Evolutionary conservation across 2,329 filamentous ascomycete genomes (phyloP).

Genomic region (Paramyrothecium roridum): DNA sequence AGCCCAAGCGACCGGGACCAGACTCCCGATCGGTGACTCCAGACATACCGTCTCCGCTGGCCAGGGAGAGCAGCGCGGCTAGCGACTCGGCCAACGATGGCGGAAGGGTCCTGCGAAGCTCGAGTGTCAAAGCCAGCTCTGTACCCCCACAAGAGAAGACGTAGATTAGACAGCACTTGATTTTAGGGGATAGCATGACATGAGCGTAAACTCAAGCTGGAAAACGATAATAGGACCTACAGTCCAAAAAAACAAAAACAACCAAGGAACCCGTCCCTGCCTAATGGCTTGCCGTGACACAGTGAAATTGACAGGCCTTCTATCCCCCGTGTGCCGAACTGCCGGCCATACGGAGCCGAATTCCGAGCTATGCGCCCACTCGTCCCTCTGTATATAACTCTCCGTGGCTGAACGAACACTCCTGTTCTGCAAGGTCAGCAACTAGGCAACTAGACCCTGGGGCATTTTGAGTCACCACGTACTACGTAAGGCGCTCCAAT

Average conservation of each 20-base stretch:
- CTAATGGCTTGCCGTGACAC: no score
- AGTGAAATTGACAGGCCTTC: no score
- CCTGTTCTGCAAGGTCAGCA: neutral
- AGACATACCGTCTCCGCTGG: constrained; percentile 51
- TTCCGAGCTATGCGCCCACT: neutral
- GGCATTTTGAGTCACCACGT: neutral
- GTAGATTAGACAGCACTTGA: neutral
- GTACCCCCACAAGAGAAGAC: neutral
- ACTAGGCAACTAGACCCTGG: neutral
- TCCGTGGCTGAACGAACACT: neutral
- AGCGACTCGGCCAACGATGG: neutral
- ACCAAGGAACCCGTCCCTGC: neutral
- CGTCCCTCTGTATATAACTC: neutral
- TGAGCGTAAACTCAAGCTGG: neutral
- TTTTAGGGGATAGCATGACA: neutral
- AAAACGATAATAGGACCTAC: neutral
- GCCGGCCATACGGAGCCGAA: neutral
- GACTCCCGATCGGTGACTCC: constrained; percentile 54
- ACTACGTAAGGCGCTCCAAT: no score
- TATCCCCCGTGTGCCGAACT: neutral
- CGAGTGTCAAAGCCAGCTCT: neutral
- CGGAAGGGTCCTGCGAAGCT: neutral
- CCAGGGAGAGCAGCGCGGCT: constrained; percentile 40
- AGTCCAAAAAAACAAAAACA: neutral
- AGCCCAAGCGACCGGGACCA: constrained; percentile 38